Evolutionary conservation across 768 basidiomycete species (phyloP).

Genomic region (Boletus sensibilis): DNA sequence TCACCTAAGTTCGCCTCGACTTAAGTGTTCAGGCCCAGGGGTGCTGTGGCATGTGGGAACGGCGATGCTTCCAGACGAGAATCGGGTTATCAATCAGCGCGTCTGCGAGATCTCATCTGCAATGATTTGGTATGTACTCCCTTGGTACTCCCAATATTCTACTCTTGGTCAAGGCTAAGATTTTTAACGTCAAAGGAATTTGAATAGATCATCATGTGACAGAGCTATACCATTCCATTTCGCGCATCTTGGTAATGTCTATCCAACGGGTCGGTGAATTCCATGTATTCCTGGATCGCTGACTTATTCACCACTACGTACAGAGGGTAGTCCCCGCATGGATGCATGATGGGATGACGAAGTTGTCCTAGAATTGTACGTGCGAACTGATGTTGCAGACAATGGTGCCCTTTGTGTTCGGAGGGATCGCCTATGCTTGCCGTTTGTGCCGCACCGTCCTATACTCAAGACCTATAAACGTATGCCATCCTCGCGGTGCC

Average conservation of each 20-base stretch:
- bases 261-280: neutral
- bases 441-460: neutral
- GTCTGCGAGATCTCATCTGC: neutral
- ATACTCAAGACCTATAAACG: constrained; percentile 17
- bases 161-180: neutral
- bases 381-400: neutral
- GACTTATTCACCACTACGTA: neutral
- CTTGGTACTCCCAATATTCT: neutral
- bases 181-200: neutral
- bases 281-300: neutral
- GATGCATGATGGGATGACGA: neutral
- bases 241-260: neutral
- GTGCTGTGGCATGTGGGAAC: neutral
- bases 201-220: neutral
- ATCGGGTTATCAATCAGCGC: neutral
- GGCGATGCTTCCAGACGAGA: neutral
- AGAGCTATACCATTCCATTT: neutral
- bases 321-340: neutral
- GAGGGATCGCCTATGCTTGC: neutral
- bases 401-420: neutral
- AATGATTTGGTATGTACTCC: neutral
- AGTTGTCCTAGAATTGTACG: constrained; percentile 1
- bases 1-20: no score
- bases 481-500: neutral
- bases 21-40: neutral